Conservation (phyloP, 2,329 filamentous ascomycete genomes). For the Talaromyces atroroseus region DNA sequence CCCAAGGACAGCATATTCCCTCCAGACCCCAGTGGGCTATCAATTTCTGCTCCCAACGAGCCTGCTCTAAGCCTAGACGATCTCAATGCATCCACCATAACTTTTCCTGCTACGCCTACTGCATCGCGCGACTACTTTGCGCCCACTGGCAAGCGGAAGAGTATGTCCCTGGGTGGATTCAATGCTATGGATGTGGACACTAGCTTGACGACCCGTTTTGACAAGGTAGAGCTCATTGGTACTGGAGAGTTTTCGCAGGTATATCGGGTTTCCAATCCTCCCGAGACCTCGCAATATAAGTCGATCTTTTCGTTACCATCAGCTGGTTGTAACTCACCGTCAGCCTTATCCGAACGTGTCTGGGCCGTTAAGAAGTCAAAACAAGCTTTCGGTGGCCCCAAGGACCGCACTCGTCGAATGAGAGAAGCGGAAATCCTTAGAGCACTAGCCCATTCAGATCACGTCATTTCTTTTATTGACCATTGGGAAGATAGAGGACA, state of each 20-base stretch:
- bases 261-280: conserved; percentile 62
- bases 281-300: conserved; percentile 32
- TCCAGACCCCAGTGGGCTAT: conserved; percentile 74
- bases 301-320: conserved; percentile 44
- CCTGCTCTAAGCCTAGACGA: conserved; percentile 35
- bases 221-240: conserved; percentile 72
- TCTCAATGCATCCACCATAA: conserved; percentile 44
- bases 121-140: conserved; percentile 54
- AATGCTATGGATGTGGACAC: conserved; percentile 70
- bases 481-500: conserved; percentile 82
- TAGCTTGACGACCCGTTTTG: conserved; percentile 68
- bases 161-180: conserved; percentile 64
- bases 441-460: conserved; percentile 71
- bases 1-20: conserved; percentile 69
- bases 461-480: conserved; percentile 77
- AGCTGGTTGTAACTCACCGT: conserved; percentile 48
- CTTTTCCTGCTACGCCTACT: conserved; percentile 78
- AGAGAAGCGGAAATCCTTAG: conserved; percentile 77
- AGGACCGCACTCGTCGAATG: conserved; percentile 76
- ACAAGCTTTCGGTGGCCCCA: conserved; percentile 68
- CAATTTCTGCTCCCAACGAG: conserved; percentile 63
- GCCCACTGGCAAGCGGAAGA: conserved; percentile 55
- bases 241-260: conserved; percentile 92
- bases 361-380: conserved; percentile 94
- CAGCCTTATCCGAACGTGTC: conserved; percentile 54